Base-by-base conservation (phyloP, 441 rosid species). In the Pelargonium fulgidum region DNA sequence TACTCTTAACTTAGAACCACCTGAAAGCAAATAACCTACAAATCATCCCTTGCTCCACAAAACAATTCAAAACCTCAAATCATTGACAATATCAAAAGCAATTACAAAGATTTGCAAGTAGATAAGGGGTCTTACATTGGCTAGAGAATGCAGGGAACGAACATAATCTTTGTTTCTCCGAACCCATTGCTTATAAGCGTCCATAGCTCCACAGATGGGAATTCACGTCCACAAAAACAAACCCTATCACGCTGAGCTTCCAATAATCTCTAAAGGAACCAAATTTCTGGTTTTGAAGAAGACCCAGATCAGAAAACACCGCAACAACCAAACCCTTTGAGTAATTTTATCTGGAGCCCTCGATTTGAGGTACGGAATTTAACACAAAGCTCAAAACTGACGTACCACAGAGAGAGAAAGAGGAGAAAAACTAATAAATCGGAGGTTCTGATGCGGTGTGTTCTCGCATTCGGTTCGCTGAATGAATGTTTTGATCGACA, bases 161-260 rank as follows among this genome's bases (percentile, higher is more conserved):
- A 92, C 95, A 74, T 85, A 86, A 70, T 87, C 99, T 81, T 77
- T 89, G 67, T 92, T 90, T 70, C 81, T 89, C 80, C 94, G 84
- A 66, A 94, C 89, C 98, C 99, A 92, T 74, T 79, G 76, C 89
- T 85, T 92, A 75, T 94, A 94, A 70, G 87, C 88, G 70, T 90
- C 99, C 97, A 94, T 90, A 69, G 75, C 70, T 69, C 69, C 78
- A 41, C 76, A 76, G 58, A 50, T n/a, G 16, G 17, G 7, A 50
- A 50, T 50, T 50, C 58, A 50, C 3, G 17, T 6, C 61, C 65
- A 62, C n/a, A 24, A 22, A 56, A 68, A 56, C 14, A 62, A 71
- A 16, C 72, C 67, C 72, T 64, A 62, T 61, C 50, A 62, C 41
- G 54, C 10, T 10, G 50, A 52, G 61, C 4, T 47, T n/a, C 24